A percentile compares a stretch with the other conserved stretches of the same genome.
Conservation (phyloP, 257 asterid species). For the Nicotiana attenuata region DNA sequence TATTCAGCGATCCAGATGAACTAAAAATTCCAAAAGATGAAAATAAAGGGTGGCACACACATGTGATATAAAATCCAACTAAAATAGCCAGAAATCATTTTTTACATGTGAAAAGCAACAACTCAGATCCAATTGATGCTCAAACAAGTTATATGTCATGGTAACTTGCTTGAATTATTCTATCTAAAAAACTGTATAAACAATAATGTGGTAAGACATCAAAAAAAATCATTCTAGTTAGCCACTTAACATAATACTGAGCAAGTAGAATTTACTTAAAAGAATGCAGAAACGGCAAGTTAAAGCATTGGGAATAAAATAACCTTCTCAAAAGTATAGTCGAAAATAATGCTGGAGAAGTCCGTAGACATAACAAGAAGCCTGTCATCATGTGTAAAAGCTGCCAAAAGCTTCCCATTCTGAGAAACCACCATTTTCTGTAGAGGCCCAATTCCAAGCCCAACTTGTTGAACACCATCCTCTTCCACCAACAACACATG, state of each 20-base stretch:
- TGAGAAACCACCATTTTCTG: slow-evolving; percentile 90
- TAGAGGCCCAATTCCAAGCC: slow-evolving; percentile 66
- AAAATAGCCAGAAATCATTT: background rate
- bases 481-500: slow-evolving; percentile 79
- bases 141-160: too few species aligned
- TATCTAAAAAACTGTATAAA: too few species aligned
- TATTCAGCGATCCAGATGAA: background rate
- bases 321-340: slow-evolving; percentile 76
- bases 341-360: slow-evolving; percentile 63
- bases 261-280: background rate
- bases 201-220: background rate
- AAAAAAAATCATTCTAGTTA: background rate
- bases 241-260: background rate
- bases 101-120: background rate
- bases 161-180: too few species aligned
- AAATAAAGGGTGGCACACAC: background rate
- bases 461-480: slow-evolving; percentile 77
- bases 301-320: background rate
- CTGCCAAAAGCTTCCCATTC: slow-evolving; percentile 78
- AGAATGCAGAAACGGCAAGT: background rate
- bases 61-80: background rate
- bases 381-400: slow-evolving; percentile 84
- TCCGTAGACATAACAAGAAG: slow-evolving; percentile 81
- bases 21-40: background rate
- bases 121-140: too few species aligned